Evolutionary conservation across 768 basidiomycete genomes (phyloP), one percentile per base, ranked within the genome.

Genomic region (Holtermannia corniformis): DNA sequence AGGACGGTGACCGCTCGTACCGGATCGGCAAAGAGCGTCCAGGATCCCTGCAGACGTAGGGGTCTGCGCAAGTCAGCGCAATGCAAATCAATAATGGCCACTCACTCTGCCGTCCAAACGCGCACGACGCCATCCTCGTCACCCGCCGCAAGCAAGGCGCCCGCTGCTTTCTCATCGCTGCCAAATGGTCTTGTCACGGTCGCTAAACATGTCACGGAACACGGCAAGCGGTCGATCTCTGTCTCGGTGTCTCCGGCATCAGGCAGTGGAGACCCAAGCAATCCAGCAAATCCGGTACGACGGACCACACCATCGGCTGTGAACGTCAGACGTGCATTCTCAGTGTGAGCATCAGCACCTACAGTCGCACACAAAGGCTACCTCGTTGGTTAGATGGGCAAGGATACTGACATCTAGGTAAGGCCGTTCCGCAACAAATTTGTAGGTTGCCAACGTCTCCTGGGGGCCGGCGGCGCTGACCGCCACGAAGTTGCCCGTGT

Each of bases 11-110:
- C 51, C 3, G 50, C 27, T 3, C 51, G 59, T 11, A 95, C 77
- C 1, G 84, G 82, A 1, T 80, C 77, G 3, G 79, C 78, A 67
- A 92, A 91, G 10, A 85, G 65, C 0, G 79, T 82, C 82, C 86
- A 91, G 1, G 80, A 78, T 2, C 82, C 85, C 49, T 80, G 77
- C 4, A 85, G 74, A 50, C 80, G 77, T 52, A 88, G 77, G 12
- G 56, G 48, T 20, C 62, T 28, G 44, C 40, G 3, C 12, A 21
- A 11, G 44, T 59, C 49, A 55, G 54, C 48, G 7, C 25, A 5
- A 5, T 24, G 24, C 13, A 23, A 44, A 27, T n/a, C 5, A 41
- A 21, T 3, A 2, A 41, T 7, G 32, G 16, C 32, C 32, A 58
- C 63, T 51, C 26, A 71, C 69, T 60, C 47, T 1, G 57, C 61